A percentile compares a stretch with the other conserved stretches of the same genome.
Conservation (phyloP, 495 filamentous ascomycete genomes). For the Lophium mytilinum region DNA sequence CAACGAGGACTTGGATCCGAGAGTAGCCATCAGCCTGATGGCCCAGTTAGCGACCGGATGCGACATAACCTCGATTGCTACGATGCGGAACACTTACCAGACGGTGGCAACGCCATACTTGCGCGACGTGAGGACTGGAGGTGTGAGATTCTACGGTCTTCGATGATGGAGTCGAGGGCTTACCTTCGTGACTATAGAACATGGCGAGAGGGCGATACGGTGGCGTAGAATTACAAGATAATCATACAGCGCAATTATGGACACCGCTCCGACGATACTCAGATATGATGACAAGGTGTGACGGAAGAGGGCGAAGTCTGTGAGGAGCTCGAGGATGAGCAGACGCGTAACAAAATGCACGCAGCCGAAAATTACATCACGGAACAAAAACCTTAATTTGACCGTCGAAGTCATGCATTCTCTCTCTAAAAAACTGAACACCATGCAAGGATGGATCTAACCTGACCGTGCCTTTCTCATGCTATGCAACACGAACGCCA, state of each 20-base stretch:
- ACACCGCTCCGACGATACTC: not conserved
- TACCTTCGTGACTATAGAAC: conserved; percentile 93
- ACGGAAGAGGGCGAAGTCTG: too few species aligned
- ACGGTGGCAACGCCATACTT: conserved; percentile 90
- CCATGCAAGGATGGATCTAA: conserved; percentile 7
- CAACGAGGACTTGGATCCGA: conserved; percentile 65
- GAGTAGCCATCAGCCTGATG: conserved; percentile 80
- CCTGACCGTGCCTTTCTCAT: not conserved
- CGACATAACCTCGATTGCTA: not conserved
- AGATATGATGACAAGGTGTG: not conserved
- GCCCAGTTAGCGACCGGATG: conserved; percentile 1
- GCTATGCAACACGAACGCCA: conserved; percentile 19
- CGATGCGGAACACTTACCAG: conserved; percentile 51
- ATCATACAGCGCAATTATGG: too few species aligned
- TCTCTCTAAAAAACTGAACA: not conserved
- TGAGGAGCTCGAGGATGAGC: too few species aligned
- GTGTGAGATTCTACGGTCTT: conserved; percentile 18
- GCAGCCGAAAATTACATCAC: not conserved
- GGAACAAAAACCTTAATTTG: not conserved
- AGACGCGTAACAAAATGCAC: not conserved
- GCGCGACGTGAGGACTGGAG: conserved; percentile 72
- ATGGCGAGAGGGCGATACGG: conserved; percentile 41
- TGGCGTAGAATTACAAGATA: too few species aligned
- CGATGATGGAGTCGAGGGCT: conserved; percentile 23
- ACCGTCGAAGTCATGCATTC: not conserved